phyloP scores from a whole-genome alignment of 2,329 filamentous ascomycete species.

The Sclerotinia subarctica region DNA sequence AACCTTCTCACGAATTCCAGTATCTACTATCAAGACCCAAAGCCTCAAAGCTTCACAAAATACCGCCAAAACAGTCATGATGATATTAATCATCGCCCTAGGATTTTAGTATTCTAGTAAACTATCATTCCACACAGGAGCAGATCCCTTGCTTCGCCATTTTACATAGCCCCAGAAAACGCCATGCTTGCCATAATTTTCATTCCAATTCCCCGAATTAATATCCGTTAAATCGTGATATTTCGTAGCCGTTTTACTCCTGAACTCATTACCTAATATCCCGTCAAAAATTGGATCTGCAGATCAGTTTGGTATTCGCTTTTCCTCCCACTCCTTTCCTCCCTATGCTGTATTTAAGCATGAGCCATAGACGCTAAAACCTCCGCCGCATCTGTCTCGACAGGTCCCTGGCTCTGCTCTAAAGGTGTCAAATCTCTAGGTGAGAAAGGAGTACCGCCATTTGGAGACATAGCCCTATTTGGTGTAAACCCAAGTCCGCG shows the following conservation, averaged over 20 bases:
- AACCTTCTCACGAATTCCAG: not conserved
- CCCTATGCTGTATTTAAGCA: constrained; percentile 20
- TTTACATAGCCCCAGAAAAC: not conserved
- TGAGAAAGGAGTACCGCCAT: constrained; percentile 12
- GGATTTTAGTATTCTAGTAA: not conserved
- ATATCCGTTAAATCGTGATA: not conserved
- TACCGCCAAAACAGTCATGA: not conserved
- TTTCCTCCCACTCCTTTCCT: not conserved
- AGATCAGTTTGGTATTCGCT: not conserved
- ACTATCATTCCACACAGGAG: not conserved
- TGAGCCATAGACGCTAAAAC: constrained; percentile 33
- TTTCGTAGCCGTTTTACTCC: not conserved
- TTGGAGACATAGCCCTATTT: constrained; percentile 22
- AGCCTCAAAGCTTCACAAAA: not conserved
- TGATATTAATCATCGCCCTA: not conserved
- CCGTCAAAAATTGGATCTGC: not conserved
- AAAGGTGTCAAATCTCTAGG: constrained; percentile 17
- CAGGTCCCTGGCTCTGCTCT: constrained; percentile 19
- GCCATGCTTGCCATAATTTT: not conserved
- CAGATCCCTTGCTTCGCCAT: not conserved
- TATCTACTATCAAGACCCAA: too few relatives aligned
- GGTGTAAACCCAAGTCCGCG: constrained; percentile 19
- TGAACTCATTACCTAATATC: not conserved
- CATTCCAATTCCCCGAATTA: not conserved
- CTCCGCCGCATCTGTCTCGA: constrained; percentile 31